A percentile compares a stretch with the other conserved stretches of the same genome.
Conservation (phyloP, 441 rosid genomes). For the Francoa sonchifolia region DNA sequence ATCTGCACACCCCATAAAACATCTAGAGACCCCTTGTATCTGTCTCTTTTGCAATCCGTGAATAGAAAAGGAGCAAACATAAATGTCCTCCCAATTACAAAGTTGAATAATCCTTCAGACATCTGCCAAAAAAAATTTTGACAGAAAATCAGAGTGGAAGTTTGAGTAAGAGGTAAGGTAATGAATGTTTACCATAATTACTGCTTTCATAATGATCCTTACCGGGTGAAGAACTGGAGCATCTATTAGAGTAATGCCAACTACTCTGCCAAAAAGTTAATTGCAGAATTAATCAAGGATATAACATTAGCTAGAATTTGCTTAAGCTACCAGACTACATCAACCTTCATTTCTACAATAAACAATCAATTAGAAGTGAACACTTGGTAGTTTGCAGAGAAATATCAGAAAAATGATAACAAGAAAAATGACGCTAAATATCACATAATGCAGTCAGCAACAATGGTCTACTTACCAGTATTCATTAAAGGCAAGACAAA, state of each 20-base stretch:
- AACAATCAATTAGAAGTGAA: neutral
- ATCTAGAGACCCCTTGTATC: conserved; percentile 65
- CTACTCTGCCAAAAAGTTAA: conserved; percentile 55
- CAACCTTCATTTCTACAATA: neutral
- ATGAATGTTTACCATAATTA: neutral
- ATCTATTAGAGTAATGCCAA: conserved; percentile 49
- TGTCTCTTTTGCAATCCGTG: conserved; percentile 66
- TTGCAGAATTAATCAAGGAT: conserved; percentile 14
- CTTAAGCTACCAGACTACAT: neutral
- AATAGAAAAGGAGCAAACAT: conserved; percentile 90
- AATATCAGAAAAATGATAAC: neutral
- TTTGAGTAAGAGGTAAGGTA: neutral
- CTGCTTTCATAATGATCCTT: conserved; percentile 14
- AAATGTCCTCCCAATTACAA: conserved; percentile 88
- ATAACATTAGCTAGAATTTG: neutral
- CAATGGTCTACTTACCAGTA: conserved; percentile 35
- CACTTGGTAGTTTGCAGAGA: neutral
- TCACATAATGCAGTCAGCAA: neutral
- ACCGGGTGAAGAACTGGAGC: conserved; percentile 89
- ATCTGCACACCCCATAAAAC: conserved; percentile 75
- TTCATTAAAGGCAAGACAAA: conserved; percentile 67
- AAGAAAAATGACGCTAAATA: neutral
- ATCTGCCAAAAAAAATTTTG: conserved; percentile 26
- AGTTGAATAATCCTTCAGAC: conserved; percentile 90
- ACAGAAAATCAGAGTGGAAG: neutral